Percentiles rank a stretch among this genome's conserved stretches.
phyloP scores from a whole-genome alignment of 495 filamentous ascomycete genomes.

The Pseudoneurospora amorphoporcata region DNA sequence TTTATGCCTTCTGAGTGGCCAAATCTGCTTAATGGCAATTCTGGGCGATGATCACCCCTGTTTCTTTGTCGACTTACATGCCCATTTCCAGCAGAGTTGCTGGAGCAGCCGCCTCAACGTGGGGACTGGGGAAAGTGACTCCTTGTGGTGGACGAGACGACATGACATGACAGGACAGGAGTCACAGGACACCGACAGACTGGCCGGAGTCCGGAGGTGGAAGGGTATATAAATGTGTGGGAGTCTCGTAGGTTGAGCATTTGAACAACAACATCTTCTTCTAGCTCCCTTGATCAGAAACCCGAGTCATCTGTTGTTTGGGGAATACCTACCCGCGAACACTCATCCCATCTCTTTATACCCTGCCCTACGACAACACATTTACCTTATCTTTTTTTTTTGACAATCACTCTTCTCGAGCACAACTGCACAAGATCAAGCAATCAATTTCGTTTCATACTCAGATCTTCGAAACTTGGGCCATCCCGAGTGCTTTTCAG shows the following conservation, averaged over 20 bases:
- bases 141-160: background rate
- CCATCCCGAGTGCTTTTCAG: background rate
- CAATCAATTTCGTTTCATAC: background rate
- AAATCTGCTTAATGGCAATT: background rate
- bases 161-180: background rate
- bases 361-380: background rate
- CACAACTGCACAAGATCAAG: background rate
- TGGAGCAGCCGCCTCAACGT: background rate
- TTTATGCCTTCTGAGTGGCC: background rate
- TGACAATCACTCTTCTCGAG: background rate
- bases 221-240: background rate
- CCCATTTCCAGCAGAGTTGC: background rate
- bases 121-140: background rate
- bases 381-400: background rate
- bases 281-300: background rate
- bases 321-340: background rate
- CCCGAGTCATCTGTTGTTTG: background rate
- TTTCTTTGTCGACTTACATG: background rate
- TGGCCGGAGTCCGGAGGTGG: background rate
- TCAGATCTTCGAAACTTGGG: background rate
- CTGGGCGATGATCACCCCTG: background rate
- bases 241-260: too few species aligned
- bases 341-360: background rate
- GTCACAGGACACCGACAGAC: background rate
- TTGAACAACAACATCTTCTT: too few species aligned